These are phyloP conservation scores for Botryobasidium botryosum DNA, from an alignment of 768 basidiomycete species.

Conservation along the genomic window DNA sequence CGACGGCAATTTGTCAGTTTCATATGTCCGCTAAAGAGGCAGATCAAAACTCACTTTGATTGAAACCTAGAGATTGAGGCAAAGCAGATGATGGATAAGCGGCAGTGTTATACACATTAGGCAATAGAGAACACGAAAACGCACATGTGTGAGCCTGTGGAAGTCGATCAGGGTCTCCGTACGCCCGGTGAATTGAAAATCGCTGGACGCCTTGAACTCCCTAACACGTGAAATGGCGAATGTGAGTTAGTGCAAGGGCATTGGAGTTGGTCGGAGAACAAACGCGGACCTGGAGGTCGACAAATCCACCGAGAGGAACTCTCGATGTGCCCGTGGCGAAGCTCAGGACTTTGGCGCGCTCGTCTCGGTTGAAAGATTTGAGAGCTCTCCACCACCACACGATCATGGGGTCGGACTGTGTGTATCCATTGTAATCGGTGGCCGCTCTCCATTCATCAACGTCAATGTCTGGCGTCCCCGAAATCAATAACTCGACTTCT, in stretches of 20 bases:
- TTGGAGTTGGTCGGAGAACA: background rate
- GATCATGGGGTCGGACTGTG: conserved; percentile 82
- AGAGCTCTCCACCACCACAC: conserved; percentile 99
- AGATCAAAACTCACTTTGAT: conserved; percentile 36
- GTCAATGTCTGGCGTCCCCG: conserved; percentile 96
- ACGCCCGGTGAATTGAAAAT: conserved; percentile 91
- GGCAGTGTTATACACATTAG: conserved; percentile 14
- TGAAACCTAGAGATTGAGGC: conserved; percentile 47
- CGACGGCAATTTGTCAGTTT: conserved; percentile 17
- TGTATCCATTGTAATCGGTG: conserved; percentile 81
- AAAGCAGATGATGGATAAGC: conserved; percentile 4
- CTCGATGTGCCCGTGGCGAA: conserved; percentile 88
- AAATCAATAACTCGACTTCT: conserved; percentile 85
- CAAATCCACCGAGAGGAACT: conserved; percentile 88
- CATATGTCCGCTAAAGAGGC: background rate
- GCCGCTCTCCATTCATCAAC: conserved; percentile 94
- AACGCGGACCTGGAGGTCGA: conserved; percentile 52
- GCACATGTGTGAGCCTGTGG: conserved; percentile 83
- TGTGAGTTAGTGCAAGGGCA: no score
- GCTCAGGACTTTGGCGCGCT: conserved; percentile 90
- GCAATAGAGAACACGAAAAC: conserved; percentile 16
- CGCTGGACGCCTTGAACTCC: conserved; percentile 86
- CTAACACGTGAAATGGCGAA: no score
- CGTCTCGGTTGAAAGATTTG: conserved; percentile 93
- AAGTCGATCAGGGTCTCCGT: conserved; percentile 67